Percentiles rank a stretch among this genome's conserved stretches.
phyloP scores from a whole-genome alignment of 805 yeast genomes.

The Pichia pseudocactophila region DNA sequence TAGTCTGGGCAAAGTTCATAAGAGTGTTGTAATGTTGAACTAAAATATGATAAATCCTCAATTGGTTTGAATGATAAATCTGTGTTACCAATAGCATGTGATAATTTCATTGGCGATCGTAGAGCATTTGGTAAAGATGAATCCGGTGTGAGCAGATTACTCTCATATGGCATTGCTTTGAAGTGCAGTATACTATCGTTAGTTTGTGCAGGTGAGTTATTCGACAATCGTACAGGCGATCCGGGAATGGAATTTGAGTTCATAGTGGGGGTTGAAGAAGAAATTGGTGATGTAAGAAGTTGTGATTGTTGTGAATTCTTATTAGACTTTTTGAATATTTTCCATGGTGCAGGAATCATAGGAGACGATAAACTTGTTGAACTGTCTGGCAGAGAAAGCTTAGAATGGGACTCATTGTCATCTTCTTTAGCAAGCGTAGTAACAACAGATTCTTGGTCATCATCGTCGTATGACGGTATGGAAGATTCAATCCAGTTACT shows the following conservation, averaged over 20 bases:
- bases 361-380: constrained; percentile 1
- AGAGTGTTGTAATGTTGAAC: constrained; percentile 49
- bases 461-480: constrained; percentile 11
- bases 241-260: constrained; percentile 1
- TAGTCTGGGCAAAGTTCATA: constrained; percentile 41
- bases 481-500: constrained; percentile 5
- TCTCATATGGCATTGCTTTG: constrained; percentile 28
- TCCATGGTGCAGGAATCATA: constrained; percentile 6
- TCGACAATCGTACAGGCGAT: not conserved
- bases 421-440: not conserved
- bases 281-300: constrained; percentile 4
- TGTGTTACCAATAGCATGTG: not conserved
- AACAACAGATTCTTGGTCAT: constrained; percentile 7
- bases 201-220: constrained; percentile 11
- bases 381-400: not conserved
- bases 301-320: constrained; percentile 1
- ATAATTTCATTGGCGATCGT: constrained; percentile 6
- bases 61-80: constrained; percentile 9
- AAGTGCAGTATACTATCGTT: constrained; percentile 21
- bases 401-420: constrained; percentile 1
- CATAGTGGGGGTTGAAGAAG: not conserved
- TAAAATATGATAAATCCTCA: constrained; percentile 38
- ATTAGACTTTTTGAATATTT: constrained; percentile 8
- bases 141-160: constrained; percentile 11
- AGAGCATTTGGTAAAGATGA: not conserved